These are phyloP conservation scores for Peniophora sp. DNA, from an alignment of 1,284 basidiomycete genomes.

Conservation along the genomic window DNA sequence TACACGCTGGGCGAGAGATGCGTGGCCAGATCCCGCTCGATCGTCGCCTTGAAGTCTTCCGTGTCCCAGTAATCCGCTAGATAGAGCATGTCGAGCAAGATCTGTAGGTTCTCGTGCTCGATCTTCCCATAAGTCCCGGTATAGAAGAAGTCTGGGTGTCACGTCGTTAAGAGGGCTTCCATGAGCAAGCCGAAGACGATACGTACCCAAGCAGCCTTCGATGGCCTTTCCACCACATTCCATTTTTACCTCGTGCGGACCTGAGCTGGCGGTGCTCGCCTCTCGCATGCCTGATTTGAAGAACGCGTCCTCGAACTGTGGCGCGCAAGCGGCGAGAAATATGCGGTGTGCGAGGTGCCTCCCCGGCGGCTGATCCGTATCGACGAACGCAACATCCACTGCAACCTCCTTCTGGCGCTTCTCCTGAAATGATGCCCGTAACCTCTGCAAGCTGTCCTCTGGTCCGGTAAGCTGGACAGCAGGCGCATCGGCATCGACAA, in stretches of 20 bases:
- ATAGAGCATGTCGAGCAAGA: slow-evolving; percentile 8
- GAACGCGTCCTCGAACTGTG: slow-evolving; percentile 22
- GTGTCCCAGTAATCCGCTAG: slow-evolving; percentile 11
- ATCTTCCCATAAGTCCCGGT: neutral
- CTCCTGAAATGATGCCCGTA: slow-evolving; percentile 17
- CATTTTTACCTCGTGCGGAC: neutral
- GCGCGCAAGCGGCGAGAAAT: slow-evolving; percentile 21
- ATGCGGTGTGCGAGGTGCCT: slow-evolving; percentile 23
- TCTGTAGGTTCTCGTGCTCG: slow-evolving; percentile 3
- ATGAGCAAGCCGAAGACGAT: neutral
- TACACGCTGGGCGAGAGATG: slow-evolving; percentile 8
- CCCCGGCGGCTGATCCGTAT: slow-evolving; percentile 12
- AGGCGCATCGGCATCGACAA: slow-evolving; percentile 13
- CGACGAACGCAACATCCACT: slow-evolving; percentile 23
- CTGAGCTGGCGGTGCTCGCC: neutral
- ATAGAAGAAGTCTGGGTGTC: neutral
- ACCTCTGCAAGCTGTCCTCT: slow-evolving; percentile 11
- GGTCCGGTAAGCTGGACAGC: slow-evolving; percentile 5
- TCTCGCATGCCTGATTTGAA: slow-evolving; percentile 7
- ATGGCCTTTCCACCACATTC: neutral
- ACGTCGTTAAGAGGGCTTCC: neutral
- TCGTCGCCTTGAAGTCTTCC: slow-evolving; percentile 2
- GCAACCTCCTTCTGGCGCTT: slow-evolving; percentile 20
- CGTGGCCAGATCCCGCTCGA: slow-evolving; percentile 6
- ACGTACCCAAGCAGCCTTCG: neutral